Base-by-base conservation (phyloP, 345 rosid species). In the Pistacia vera region DNA sequence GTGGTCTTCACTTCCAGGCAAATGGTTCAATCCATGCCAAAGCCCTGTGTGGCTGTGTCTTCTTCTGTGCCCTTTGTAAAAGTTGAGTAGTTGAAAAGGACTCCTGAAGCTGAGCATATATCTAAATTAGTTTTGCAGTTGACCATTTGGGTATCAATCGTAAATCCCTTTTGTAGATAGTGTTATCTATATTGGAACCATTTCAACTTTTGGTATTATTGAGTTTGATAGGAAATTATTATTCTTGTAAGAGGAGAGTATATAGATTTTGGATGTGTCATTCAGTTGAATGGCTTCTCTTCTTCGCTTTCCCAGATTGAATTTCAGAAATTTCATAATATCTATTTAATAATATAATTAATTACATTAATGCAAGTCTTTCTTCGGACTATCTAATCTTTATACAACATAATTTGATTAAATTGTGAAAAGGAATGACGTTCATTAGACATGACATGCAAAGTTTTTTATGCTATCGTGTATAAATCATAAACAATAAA, bases 1-100 rank as follows among this genome's bases (percentile, higher is more conserved):
- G 72, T 64, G 78, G 28, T 75, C 79, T 79, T 75, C 75, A 70
- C 80, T 71, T 85, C 75, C 92, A 97, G 99, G 98, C 97, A 97
- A 83, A 94, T 94, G 97, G 98, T 94, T 83, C 99, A 97, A 25
- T 25, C 25, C 25, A 25, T 25, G 25, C 25, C 25, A 25, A 25
- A 25, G 25, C 25, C 25, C 0, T 25, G 25, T 25, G 25, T 25
- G 25, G 25, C 25, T 25, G 25, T 25, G 25, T 25, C 25, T 25
- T 25, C 25, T 22, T 22, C 25, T 22, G 25, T 22, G 25, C 25
- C 25, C 25, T 22, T 22, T 22, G 25, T 22, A 22, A 22, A 22
- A 22, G 25, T 22, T 22, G 25, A 22, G 25, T 22, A 22, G 25
- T 22, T 22, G 25, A 22, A 22, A 22, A 22, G 25, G 25, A 22